A percentile compares a stretch with the other conserved stretches of the same genome.
These are phyloP conservation scores for Spiraea crenata DNA, from an alignment of 331 rosid species.

Conservation along the genomic window DNA sequence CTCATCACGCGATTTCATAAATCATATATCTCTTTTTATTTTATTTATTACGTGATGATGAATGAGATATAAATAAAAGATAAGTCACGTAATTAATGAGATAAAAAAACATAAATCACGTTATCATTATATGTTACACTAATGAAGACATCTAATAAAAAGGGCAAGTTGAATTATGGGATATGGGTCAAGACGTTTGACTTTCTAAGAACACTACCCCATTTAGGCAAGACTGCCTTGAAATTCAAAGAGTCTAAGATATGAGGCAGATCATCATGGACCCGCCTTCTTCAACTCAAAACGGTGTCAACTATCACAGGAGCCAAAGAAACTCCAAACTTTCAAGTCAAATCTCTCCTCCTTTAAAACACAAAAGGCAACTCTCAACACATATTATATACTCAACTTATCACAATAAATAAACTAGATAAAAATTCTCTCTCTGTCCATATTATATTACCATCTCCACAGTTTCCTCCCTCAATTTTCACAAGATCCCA, in stretches of 20 bases:
- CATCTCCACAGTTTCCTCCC: neutral
- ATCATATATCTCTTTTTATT: too few relatives aligned
- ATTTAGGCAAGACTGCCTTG: neutral
- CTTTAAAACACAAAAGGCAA: neutral
- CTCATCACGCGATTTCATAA: too few relatives aligned
- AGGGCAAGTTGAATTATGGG: neutral
- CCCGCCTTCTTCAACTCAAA: neutral
- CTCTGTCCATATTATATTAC: neutral
- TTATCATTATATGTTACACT: too few relatives aligned
- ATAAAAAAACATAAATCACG: too few relatives aligned
- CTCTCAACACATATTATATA: neutral
- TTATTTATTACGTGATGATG: too few relatives aligned
- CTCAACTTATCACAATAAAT: neutral
- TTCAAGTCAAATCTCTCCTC: conserved; percentile 24
- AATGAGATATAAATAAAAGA: too few relatives aligned
- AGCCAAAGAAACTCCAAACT: neutral
- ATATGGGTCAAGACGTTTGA: conserved; percentile 15
- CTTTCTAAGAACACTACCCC: neutral
- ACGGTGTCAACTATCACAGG: neutral
- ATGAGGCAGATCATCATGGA: conserved; percentile 9
- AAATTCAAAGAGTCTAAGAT: conserved; percentile 21
- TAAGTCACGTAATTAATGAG: too few relatives aligned
- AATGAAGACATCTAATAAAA: too few relatives aligned
- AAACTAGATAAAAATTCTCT: neutral
- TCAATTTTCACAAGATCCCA: conserved; percentile 9